phyloP scores from a whole-genome alignment of 148 eudicot species.

The Heliamphora exappendiculata region DNA sequence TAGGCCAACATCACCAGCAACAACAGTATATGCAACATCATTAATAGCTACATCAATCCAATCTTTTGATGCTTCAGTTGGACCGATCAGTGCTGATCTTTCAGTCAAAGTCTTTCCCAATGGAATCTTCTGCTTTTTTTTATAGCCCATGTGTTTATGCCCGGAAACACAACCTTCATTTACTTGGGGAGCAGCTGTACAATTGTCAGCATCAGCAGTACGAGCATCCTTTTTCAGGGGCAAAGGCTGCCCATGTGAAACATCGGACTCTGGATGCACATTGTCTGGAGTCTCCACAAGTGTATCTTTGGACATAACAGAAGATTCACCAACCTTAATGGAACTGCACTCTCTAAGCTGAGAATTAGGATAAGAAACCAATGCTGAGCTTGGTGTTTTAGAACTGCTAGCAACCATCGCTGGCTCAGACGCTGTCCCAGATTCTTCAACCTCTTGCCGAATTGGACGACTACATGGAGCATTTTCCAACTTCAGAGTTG shows the following conservation, averaged over 20 bases:
- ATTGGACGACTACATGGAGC: constrained; percentile 20
- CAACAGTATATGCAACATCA: constrained; percentile 18
- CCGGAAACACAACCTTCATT: constrained; percentile 32
- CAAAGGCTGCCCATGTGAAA: constrained; percentile 19
- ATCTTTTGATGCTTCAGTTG: constrained; percentile 16
- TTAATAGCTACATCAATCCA: constrained; percentile 5
- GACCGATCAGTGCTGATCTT: constrained; percentile 14
- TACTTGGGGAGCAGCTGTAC: constrained; percentile 28
- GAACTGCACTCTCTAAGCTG: constrained; percentile 19
- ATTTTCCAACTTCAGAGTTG: constrained; percentile 32
- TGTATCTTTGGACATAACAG: constrained; percentile 20
- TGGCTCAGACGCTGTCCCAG: constrained; percentile 23
- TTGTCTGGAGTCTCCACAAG: constrained; percentile 16
- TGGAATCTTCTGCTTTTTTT: constrained; percentile 44
- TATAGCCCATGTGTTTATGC: constrained; percentile 45
- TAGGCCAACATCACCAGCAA: constrained; percentile 21
- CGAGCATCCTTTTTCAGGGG: constrained; percentile 17
- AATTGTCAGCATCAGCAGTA: constrained; percentile 21
- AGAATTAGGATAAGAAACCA: constrained; percentile 16
- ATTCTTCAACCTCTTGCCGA: constrained; percentile 34
- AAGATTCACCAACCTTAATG: constrained; percentile 19
- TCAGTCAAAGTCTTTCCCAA: constrained; percentile 30
- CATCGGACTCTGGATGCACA: constrained; percentile 20
- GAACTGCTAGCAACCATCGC: constrained; percentile 20
- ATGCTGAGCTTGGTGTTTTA: constrained; percentile 21